Evolutionary conservation across 1,284 basidiomycete genomes (phyloP), one percentile per base, ranked within the genome.

Genomic region (Kwoniella shivajii): DNA sequence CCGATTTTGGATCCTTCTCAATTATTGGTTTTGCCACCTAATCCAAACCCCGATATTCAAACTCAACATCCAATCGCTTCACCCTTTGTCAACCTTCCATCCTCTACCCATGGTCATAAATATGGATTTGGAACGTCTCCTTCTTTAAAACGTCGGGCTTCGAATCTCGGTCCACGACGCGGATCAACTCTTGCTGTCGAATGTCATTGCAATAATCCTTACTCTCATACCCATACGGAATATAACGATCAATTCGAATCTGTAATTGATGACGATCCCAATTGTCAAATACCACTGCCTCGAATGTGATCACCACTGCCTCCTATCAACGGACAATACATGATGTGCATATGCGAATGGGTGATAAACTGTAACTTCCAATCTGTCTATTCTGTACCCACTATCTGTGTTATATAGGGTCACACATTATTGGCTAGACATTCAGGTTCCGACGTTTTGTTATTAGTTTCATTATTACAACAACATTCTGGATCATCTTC

Each of bases 381-480:
- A 46, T 46, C 6, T 24, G 29, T 53, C 33, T 10, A 27, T 54
- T 30, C 38, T 18, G 24, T 39, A 22, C 45, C 54, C 18, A 39
- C n/a, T n/a, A n/a, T n/a, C n/a, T 37, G 46, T 38, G 16, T n/a
- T 48, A n/a, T 47, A 42, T 72, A 94, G 91, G 96, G 95, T 1
- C 95, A 99, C 77, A 88, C 86, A 0, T 85, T 98, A 2, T 85
- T 99, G 4, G 84, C 82, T 1, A 85, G 88, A 47, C 85, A 97
- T 69, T 81, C 84, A 13, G 95, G 96, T 20, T 91, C 88, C 18
- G 92, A 98, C 73, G 87, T 88, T 11, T 66, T 80, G 5, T 82
- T 82, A 0, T 84, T 99, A 44, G 86, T 86, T 0, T 73, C 82
- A 11, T 82, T 87, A 2, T 79, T 98, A 45, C 78, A 81, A 37